Evolutionary conservation across 202 grass and related monocot species (phyloP), one percentile per base, ranked within the genome.

Genomic region (Zizania palustris): DNA sequence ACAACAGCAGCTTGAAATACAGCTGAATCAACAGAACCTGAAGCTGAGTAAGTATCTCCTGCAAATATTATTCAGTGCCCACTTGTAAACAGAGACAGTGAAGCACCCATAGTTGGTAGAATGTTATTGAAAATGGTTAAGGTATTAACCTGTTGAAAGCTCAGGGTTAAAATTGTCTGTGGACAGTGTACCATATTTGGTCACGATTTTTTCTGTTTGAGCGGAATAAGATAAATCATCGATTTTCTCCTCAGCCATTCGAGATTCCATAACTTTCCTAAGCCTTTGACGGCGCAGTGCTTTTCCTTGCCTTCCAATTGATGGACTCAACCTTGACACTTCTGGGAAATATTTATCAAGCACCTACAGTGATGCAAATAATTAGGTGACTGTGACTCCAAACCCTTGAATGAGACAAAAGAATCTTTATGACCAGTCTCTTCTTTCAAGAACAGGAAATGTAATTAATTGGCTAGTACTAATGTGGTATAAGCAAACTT

Each of bases 341-440:
- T 90, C 73, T 20, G 94, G 86, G 76, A 90, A 92, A 83, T 80
- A 81, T 75, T 84, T 97, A 68, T 88, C 88, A 81, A 97, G 87
- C 63, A 90, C 75, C 91, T 97, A 74, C 1, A 83, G 54, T 28
- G 36, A 80, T 85, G 75, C 22, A 78, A 8, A 65, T 49, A 49
- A 4, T 64, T 62, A 34, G 49, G 10, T 48, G 49, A 73, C 9
- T 41, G 28, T 28, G 28, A 28, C 28, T 28, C 69, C 43, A 53
- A 80, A 75, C 46, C 1, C 6, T 77, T 56, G 16, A 71, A 72
- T 48, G 34, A 37, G 12, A 68, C 33, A 39, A 74, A 43, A 63
- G 35, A 39, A 73, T 43, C 1, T 16, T 1, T 28, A 28, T 28
- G 28, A 2, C 2, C 11, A 5, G 14, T 43, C 71, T 56, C 15